Base-by-base conservation (phyloP, 805 yeast species). In the Zygoascus tannicola region DNA sequence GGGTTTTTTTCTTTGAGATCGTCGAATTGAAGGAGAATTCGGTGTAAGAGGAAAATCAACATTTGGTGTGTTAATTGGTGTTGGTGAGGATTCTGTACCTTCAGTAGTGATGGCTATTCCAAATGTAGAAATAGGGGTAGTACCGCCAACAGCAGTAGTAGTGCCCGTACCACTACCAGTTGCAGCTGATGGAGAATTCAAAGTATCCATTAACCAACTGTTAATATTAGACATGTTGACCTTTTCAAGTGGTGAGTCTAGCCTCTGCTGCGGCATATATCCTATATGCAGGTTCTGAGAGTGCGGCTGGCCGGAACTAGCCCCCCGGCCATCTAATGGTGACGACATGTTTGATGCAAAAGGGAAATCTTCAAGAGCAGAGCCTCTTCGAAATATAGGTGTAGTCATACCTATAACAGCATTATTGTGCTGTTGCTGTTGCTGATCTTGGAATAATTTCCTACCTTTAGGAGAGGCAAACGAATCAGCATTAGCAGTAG, bases 1-100 rank as follows among this genome's bases (percentile, higher is more conserved):
- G 4, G 38, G 38, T 19, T 22, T 16, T n/a, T 35, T 35, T 35
- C 38, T 28, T 32, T 43, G 41, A 43, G 45, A 40, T 7, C 38
- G 18, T 18, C 38, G 4, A 4, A 35, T 26, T 16, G 38, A 35
- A 19, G 38, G 38, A 20, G 38, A 35, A 21, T 15, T 16, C 12
- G 38, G 38, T 19, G 38, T 35, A 4, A 21, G 23, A 10, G 38
- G 38, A n/a, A 35, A 21, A 22, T 16, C 21, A 7, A 26, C 12
- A 12, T 26, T 26, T 8, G 30, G 30, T 8, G 30, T 7, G 12
- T 7, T 7, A 26, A 12, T 7, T 8, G 30, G 30, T 8, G 30
- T 26, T 8, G 30, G 30, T 12, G 30, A 26, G 10, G 12, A 7
- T 26, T 26, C 30, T 12, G 30, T 8, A 12, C 30, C 30, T 26